Evolutionary conservation across 768 basidiomycete genomes (phyloP).

Genomic region (Daedalea quercina): DNA sequence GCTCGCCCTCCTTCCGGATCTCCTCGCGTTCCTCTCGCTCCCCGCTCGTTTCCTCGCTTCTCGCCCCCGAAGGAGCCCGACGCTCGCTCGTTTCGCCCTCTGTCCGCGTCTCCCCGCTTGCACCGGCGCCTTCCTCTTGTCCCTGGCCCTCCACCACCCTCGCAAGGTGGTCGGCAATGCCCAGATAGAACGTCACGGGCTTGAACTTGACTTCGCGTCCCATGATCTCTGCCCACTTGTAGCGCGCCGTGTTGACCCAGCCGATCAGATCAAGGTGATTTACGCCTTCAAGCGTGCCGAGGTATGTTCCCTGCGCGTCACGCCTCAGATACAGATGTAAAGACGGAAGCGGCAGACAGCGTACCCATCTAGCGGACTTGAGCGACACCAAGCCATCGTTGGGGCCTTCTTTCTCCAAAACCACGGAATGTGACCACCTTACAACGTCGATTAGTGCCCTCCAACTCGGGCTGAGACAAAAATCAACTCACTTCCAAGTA

Average conservation of each 20-base stretch:
- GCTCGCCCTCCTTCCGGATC: slow-evolving; percentile 18
- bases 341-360: slow-evolving; percentile 7
- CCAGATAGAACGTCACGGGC: slow-evolving; percentile 87
- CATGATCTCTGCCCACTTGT: slow-evolving; percentile 83
- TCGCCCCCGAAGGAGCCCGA: background rate
- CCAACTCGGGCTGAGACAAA: background rate
- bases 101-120: background rate
- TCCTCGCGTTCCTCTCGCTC: slow-evolving; percentile 15
- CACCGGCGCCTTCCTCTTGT: background rate
- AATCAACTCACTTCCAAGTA: slow-evolving; percentile 61
- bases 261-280: slow-evolving; percentile 92
- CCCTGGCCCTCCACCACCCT: slow-evolving; percentile 61
- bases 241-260: slow-evolving; percentile 87
- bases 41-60: background rate
- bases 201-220: slow-evolving; percentile 90
- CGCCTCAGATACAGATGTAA: slow-evolving; percentile 2
- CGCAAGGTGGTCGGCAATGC: slow-evolving; percentile 73
- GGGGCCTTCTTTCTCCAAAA: slow-evolving; percentile 80
- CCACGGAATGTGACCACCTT: slow-evolving; percentile 71
- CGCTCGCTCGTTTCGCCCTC: slow-evolving; percentile 4
- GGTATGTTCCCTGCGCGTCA: slow-evolving; percentile 70
- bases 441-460: background rate
- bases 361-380: slow-evolving; percentile 78
- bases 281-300: slow-evolving; percentile 86
- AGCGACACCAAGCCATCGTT: slow-evolving; percentile 94